Evolutionary conservation across 163 green algal genomes (phyloP).

Genomic region (Coccomyxa subellipsoidea): DNA sequence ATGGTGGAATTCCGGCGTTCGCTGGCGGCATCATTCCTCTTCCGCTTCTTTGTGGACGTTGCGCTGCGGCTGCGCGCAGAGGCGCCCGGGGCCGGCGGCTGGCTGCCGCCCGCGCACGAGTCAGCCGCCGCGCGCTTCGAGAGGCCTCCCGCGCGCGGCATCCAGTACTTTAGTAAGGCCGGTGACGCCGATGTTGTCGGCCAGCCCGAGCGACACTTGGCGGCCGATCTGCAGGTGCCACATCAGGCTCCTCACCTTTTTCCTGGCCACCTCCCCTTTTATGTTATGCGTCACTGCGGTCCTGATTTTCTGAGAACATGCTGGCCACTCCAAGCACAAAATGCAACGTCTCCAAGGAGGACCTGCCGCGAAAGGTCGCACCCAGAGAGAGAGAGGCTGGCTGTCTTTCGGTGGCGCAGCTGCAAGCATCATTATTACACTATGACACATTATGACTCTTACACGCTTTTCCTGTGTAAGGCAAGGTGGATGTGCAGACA

Average conservation of each 20-base stretch:
- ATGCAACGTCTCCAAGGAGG: too few species aligned
- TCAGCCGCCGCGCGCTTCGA: constrained; percentile 50
- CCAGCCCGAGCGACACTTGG: constrained; percentile 75
- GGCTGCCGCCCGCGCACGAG: constrained; percentile 15
- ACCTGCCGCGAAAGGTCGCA: too few species aligned
- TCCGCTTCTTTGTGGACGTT: constrained; percentile 85
- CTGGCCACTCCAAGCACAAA: too few species aligned
- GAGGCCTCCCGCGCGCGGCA: constrained; percentile 60
- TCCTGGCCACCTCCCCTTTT: too few species aligned
- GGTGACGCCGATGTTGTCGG: constrained; percentile 65
- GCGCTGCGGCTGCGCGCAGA: constrained; percentile 50
- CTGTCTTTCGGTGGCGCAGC: too few species aligned
- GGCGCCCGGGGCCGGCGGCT: constrained; percentile 1
- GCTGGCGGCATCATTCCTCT: constrained; percentile 88
- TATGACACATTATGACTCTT: too few species aligned
- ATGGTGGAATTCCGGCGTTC: constrained; percentile 89
- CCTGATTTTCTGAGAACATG: too few species aligned
- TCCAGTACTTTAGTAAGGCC: constrained; percentile 73
- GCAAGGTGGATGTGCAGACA: too few species aligned
- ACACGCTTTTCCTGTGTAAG: too few species aligned
- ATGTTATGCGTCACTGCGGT: too few species aligned
- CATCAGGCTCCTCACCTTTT: background rate
- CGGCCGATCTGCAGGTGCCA: constrained; percentile 85
- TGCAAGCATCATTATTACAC: too few species aligned
- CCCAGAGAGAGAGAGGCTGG: too few species aligned